Evolutionary conservation across 176 grass and related monocot genomes (phyloP).

Genomic region (Musa troglodytarum): DNA sequence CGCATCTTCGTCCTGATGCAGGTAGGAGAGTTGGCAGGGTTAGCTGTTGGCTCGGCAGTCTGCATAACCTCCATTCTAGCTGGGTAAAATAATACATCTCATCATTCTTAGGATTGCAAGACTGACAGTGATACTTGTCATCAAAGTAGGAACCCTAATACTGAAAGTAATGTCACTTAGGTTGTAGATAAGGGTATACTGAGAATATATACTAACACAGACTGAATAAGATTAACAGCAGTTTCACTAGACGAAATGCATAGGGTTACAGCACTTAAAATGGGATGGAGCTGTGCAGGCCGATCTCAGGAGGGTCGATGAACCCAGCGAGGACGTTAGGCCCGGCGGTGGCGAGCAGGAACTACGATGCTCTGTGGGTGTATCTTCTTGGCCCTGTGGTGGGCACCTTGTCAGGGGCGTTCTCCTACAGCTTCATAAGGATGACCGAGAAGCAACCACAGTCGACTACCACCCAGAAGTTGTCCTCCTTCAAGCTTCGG

Average conservation of each 20-base stretch:
- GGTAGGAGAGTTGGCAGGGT: slow-evolving; percentile 93
- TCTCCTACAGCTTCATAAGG: slow-evolving; percentile 64
- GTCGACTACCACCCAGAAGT: slow-evolving; percentile 22
- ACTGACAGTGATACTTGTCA: too few species aligned
- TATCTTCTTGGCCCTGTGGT: slow-evolving; percentile 77
- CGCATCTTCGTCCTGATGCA: slow-evolving; percentile 21
- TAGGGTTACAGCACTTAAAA: neutral
- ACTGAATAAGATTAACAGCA: too few species aligned
- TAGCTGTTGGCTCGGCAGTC: slow-evolving; percentile 86
- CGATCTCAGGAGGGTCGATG: slow-evolving; percentile 93
- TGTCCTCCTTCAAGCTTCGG: slow-evolving; percentile 89
- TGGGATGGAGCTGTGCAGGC: slow-evolving; percentile 53
- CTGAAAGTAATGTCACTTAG: too few species aligned
- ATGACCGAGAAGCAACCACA: slow-evolving; percentile 31
- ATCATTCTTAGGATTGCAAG: too few species aligned
- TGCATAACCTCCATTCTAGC: slow-evolving; percentile 99
- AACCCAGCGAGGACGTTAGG: slow-evolving; percentile 93
- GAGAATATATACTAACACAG: too few species aligned
- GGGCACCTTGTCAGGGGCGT: slow-evolving; percentile 56
- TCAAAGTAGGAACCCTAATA: too few species aligned
- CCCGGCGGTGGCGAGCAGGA: slow-evolving; percentile 75
- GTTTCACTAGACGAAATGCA: too few species aligned
- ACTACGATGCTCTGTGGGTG: slow-evolving; percentile 66
- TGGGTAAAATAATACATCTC: slow-evolving; percentile 44
- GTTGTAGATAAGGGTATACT: too few species aligned